Percentiles rank a stretch among this genome's conserved stretches.
Evolutionary conservation across 768 basidiomycete genomes (phyloP).

Genomic region (Botryobasidium botryosum): DNA sequence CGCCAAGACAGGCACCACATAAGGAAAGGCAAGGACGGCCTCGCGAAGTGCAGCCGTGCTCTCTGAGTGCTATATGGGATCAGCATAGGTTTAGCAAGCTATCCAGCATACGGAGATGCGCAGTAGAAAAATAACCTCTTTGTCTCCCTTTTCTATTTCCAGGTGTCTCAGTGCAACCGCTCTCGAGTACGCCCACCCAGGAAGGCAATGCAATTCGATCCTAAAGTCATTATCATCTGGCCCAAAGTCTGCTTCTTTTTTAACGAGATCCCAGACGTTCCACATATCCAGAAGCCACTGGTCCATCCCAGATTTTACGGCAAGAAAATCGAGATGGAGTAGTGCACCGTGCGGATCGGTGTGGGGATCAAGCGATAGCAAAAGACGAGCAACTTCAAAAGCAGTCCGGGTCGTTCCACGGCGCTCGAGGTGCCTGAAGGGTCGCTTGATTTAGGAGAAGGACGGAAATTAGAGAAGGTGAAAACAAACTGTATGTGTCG

Average conservation of each 20-base stretch:
- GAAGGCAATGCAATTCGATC: constrained; percentile 40
- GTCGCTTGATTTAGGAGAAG: background rate
- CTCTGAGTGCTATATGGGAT: constrained; percentile 21
- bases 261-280: constrained; percentile 17
- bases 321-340: constrained; percentile 70
- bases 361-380: constrained; percentile 72
- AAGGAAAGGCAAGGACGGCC: constrained; percentile 65
- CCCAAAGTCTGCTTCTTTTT: constrained; percentile 1
- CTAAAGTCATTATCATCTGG: background rate
- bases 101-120: background rate
- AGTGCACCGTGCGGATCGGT: constrained; percentile 78
- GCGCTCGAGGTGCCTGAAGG: constrained; percentile 58
- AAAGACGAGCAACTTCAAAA: constrained; percentile 78
- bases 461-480: background rate
- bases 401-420: constrained; percentile 78
- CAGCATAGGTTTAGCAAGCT: too few species aligned
- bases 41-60: constrained; percentile 55
- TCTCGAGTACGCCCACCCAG: constrained; percentile 59
- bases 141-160: constrained; percentile 27
- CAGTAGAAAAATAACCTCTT: constrained; percentile 22
- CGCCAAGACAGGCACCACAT: constrained; percentile 62
- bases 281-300: constrained; percentile 67
- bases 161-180: constrained; percentile 46
- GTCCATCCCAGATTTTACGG: constrained; percentile 61
- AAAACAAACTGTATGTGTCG: constrained; percentile 55